Base-by-base conservation (phyloP, 352 stramenopile genomes). In the Pythium biforme region DNA sequence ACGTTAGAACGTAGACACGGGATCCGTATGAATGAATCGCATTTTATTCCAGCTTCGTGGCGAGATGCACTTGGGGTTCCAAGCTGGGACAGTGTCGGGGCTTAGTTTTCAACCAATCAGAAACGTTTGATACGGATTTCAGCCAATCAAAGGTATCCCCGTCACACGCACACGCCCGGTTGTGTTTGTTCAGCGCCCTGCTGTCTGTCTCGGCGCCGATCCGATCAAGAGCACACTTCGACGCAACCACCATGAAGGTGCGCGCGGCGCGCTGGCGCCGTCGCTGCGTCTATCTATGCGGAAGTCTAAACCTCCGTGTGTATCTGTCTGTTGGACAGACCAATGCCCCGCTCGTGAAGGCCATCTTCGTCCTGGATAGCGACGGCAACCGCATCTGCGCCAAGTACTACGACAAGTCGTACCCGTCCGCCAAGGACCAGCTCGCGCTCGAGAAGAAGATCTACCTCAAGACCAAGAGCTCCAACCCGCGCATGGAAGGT, bases 321-420 rank as follows among this genome's bases (percentile, higher is more conserved):
- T 37, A 10, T 31, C 23, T 22, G 22, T 34, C n/a, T 33, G 25
- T 9, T 33, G 26, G 12, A 27, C 50, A 94, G 85, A 72, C 69
- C 55, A 64, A 77, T 37, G 88, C 82, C 70, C 87, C 87, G 26
- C 86, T 79, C 56, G 86, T 96, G 49, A 94, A 94, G 74, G 87
- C 85, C 59, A 94, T 96, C 65, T 94, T 94, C 67, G 75, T 96
- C 31, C 64, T 96, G 57, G 87, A 93, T 72, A 92, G 75, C 60
- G 89, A 97, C 55, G 89, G 89, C 58, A 94, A 88, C 59, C 87
- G 89, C 58, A 78, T 97, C 63, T 94, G 88, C 54, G 87, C 89
- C 71, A 97, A 97, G 81, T 96, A 96, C 79, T 97, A 96, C 58
- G 87, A 96, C 72, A 90, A 92, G 71, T 88, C 83, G 67, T 94